A percentile compares a stretch with the other conserved stretches of the same genome.
These are phyloP conservation scores for Pachysandra terminalis DNA, from an alignment of 164 flowering plant genomes.

Conservation along the genomic window DNA sequence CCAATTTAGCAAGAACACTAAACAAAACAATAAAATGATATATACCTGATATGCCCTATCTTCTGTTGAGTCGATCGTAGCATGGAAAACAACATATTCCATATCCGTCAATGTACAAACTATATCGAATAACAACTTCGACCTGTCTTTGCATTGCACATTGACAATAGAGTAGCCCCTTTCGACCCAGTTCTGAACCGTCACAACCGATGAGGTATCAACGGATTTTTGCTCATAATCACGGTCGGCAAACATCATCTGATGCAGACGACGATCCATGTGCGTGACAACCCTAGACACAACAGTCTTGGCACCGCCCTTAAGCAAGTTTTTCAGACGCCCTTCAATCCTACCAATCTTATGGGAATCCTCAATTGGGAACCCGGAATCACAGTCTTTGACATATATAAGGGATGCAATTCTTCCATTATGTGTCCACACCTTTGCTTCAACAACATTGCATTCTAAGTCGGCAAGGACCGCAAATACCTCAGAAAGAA, in stretches of 20 bases:
- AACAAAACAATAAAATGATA: too few species aligned
- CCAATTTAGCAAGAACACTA: too few species aligned
- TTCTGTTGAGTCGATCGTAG: constrained; percentile 37
- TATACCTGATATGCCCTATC: neutral
- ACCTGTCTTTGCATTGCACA: constrained; percentile 58
- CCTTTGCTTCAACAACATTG: constrained; percentile 70
- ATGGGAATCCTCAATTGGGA: constrained; percentile 53
- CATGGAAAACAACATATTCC: constrained; percentile 67
- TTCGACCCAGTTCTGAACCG: constrained; percentile 54
- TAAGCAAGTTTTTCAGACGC: constrained; percentile 56
- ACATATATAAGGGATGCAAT: constrained; percentile 64
- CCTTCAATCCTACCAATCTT: constrained; percentile 47
- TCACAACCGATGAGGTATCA: constrained; percentile 33
- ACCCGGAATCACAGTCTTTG: constrained; percentile 57
- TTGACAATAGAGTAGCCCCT: constrained; percentile 62
- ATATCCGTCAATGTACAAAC: constrained; percentile 74
- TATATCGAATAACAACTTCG: constrained; percentile 62
- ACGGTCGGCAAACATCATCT: constrained; percentile 82
- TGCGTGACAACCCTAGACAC: constrained; percentile 63
- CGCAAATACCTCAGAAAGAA: constrained; percentile 76
- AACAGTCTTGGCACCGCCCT: constrained; percentile 61
- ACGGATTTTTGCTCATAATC: constrained; percentile 55
- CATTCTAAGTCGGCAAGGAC: constrained; percentile 62
- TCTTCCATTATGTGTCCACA: constrained; percentile 85
- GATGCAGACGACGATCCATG: constrained; percentile 74